Base-by-base conservation (phyloP, 768 basidiomycete genomes). In the Leccinum disarticulatum region DNA sequence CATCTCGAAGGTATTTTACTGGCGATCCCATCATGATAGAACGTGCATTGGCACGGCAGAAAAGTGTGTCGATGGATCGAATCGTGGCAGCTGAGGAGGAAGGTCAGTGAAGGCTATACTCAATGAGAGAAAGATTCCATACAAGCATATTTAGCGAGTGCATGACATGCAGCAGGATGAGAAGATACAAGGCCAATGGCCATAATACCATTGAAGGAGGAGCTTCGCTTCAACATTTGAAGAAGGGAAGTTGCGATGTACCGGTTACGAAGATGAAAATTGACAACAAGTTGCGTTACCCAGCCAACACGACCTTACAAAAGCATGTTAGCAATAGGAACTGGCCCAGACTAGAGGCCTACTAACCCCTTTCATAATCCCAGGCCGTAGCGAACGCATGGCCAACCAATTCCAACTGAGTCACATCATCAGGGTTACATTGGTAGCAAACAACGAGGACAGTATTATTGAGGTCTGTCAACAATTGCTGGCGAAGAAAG, bases 161-260 rank as follows among this genome's bases (percentile, higher is more conserved):
- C 54, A 54, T 54, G 54, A 28, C 54, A 54, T 54, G 38, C 54
- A 43, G 54, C 54, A 43, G 54, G 54, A 54, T 54, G 54, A 54
- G 54, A 54, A 28, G 41, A 54, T 14, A 30, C 54, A 19, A 54
- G 27, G 28, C 54, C 41, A 4, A 54, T 19, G 13, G 54, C 54
- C n/a, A 13, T 54, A 43, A 54, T 54, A 54, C 46, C 46, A 47
- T 19, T 6, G 9, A 47, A 47, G 46, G 46, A 47, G 46, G 46
- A 47, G 46, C 46, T 47, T 47, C 11, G 5, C 11, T 47, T 47
- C 46, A 47, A 47, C 46, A 19, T 19, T 47, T 47, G 46, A 47
- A 47, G 46, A 47, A 47, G 46, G 22, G 46, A 47, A 47, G 46
- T 47, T 7, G 22, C 22, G 3, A 47, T 47, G 46, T 47, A 46